Percentiles rank a stretch among this genome's conserved stretches.
These are phyloP conservation scores for Scopulariopsis brevicaulis DNA, from an alignment of 2,329 filamentous ascomycete species.

Conservation along the genomic window DNA sequence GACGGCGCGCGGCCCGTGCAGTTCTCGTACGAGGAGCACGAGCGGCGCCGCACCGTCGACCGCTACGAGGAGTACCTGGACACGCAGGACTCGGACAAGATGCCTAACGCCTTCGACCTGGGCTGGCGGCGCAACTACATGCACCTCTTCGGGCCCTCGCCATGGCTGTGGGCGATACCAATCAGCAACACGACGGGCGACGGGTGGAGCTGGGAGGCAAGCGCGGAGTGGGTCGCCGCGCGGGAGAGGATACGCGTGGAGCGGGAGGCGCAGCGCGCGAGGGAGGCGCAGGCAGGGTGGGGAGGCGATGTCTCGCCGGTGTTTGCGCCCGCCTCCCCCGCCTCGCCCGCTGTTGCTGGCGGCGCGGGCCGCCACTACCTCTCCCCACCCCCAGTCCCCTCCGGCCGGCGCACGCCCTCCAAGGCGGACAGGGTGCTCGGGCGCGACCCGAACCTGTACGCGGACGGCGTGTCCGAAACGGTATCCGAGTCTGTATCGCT, in stretches of 20 bases:
- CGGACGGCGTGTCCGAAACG: constrained; percentile 30
- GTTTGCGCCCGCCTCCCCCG: constrained; percentile 10
- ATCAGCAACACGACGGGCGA: constrained; percentile 80
- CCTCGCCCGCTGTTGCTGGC: constrained; percentile 10
- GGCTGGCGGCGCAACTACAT: constrained; percentile 69
- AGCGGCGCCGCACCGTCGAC: constrained; percentile 40
- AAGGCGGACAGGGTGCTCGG: constrained; percentile 49
- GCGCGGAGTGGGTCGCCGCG: constrained; percentile 63
- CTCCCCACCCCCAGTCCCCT: constrained; percentile 17
- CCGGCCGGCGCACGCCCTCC: constrained; percentile 30
- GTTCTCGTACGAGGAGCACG: constrained; percentile 41
- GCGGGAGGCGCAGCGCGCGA: constrained; percentile 45
- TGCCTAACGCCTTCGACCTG: constrained; percentile 90
- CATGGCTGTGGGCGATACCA: constrained; percentile 66
- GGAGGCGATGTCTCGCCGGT: constrained; percentile 25
- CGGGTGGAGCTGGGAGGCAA: constrained; percentile 91
- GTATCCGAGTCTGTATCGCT: constrained; percentile 34
- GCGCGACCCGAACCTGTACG: constrained; percentile 43
- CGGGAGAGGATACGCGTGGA: constrained; percentile 50
- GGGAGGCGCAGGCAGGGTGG: constrained; percentile 60
- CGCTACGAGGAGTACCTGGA: constrained; percentile 68
- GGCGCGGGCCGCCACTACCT: constrained; percentile 17
- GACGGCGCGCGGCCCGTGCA: constrained; percentile 27
- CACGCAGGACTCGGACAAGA: constrained; percentile 74
- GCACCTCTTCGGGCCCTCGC: constrained; percentile 70